These are phyloP conservation scores for Heliocybe sulcata DNA, from an alignment of 1,284 basidiomycete genomes.

Conservation along the genomic window DNA sequence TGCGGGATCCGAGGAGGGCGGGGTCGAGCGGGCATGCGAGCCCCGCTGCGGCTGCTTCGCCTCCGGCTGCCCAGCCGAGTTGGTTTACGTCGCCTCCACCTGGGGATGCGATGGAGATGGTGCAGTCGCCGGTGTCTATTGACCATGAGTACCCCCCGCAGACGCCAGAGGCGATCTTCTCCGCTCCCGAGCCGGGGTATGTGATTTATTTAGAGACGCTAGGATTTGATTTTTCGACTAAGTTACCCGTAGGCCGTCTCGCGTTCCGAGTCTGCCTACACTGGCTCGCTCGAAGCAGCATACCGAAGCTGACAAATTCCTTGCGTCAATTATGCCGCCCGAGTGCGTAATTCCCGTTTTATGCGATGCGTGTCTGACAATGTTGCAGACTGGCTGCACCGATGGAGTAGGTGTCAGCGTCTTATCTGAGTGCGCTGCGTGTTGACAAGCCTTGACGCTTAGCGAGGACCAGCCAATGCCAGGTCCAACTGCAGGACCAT, in stretches of 20 bases:
- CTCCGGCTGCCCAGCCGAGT: background rate
- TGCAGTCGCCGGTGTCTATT: background rate
- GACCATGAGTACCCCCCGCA: background rate
- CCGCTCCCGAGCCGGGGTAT: background rate
- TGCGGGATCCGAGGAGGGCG: too few species aligned
- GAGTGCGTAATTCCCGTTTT: conserved; percentile 21
- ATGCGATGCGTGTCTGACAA: background rate
- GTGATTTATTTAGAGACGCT: background rate
- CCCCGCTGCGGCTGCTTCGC: conserved; percentile 21
- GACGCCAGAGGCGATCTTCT: background rate
- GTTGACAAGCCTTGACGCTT: background rate
- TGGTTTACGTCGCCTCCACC: background rate
- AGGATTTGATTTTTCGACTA: conserved; percentile 3
- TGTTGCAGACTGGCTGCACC: conserved; percentile 26
- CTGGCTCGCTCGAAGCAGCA: background rate
- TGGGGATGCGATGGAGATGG: conserved; percentile 7
- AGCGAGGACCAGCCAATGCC: background rate
- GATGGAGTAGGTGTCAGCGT: conserved; percentile 14
- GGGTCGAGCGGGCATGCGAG: background rate
- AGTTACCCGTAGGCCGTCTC: background rate
- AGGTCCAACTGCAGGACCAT: background rate
- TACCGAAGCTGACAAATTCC: conserved; percentile 26
- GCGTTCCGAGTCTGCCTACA: background rate
- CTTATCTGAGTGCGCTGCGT: background rate
- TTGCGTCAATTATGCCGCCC: conserved; percentile 32